These are phyloP conservation scores for Ophiostoma triangulosporum DNA, from an alignment of 2,329 filamentous ascomycete species.

Conservation along the genomic window DNA sequence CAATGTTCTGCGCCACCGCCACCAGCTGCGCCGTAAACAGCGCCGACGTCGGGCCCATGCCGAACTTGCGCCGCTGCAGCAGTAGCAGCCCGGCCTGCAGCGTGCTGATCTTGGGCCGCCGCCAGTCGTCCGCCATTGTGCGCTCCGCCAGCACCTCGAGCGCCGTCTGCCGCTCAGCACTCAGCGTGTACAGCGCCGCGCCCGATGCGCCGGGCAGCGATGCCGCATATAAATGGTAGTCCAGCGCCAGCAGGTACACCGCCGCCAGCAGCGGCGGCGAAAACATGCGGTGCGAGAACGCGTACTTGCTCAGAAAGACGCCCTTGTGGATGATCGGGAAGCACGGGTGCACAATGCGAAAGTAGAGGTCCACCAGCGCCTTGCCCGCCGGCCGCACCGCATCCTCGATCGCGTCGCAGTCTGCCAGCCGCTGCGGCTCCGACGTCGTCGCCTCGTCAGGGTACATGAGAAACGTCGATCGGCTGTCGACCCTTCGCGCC, in stretches of 20 bases:
- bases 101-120: constrained; percentile 68
- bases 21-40: constrained; percentile 77
- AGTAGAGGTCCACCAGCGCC: constrained; percentile 66
- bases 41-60: constrained; percentile 66
- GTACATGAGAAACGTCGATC: constrained; percentile 24
- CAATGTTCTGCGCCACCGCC: constrained; percentile 73
- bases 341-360: constrained; percentile 63
- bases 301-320: constrained; percentile 67
- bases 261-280: constrained; percentile 65
- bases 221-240: neutral
- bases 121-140: constrained; percentile 45
- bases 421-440: constrained; percentile 25
- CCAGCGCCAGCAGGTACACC: constrained; percentile 68
- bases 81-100: constrained; percentile 65
- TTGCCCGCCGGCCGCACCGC: neutral
- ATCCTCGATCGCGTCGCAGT: constrained; percentile 24
- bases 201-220: neutral
- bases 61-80: constrained; percentile 40
- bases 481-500: constrained; percentile 22
- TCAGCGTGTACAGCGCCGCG: neutral
- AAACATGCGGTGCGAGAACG: constrained; percentile 58
- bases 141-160: neutral
- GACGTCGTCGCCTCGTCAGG: constrained; percentile 23
- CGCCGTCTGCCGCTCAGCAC: neutral
- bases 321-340: constrained; percentile 74